Evolutionary conservation across 2,329 filamentous ascomycete genomes (phyloP), one percentile per base, ranked within the genome.

Genomic region (Plenodomus tracheiphilus): DNA sequence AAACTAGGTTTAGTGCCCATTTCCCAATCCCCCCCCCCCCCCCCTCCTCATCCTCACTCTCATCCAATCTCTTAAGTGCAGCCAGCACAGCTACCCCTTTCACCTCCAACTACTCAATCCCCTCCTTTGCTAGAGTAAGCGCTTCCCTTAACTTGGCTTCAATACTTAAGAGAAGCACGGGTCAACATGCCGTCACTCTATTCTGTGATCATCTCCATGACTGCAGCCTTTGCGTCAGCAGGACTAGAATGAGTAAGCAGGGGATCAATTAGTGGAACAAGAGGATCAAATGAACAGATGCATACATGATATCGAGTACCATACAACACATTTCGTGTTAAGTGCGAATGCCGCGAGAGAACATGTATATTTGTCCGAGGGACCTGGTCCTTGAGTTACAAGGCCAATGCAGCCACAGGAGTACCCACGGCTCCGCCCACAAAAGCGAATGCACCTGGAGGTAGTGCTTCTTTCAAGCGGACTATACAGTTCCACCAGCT

Each of bases 341-440:
- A n/a, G n/a, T n/a, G n/a, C n/a, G n/a, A 25, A 25, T 25, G 10
- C 22, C 22, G 22, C 22, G 10, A 25, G 22, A 10, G 10, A 10
- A 5, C 22, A 25, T 25, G 22, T 32, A 32, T 32, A 11, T 15
- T 15, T 15, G 11, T 32, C 15, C 4, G 6, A 15, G 4, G 6
- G 15, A 8, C 4, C 6, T 32, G 7, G 28, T 32, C 9, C 10
- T 5, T 25, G 11, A 4, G 4, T 51, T 58, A 68, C 37, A 66
- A 47, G 16, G 58, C 62, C 45, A 68, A 46, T 19, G 58, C 62
- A 17, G 58, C 62, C 41, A 53, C 62, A 17, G 65, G 39, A 3
- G 61, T 40, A 43, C 62, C 62, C 15, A 51, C 57, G 36, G 57
- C 64, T 50, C 61, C 59, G 28, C 58, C 62, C 10, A 64, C 41